These are phyloP conservation scores for Coemansia sp. DNA, from an alignment of 192 early-diverging fungal species.

Conservation along the genomic window DNA sequence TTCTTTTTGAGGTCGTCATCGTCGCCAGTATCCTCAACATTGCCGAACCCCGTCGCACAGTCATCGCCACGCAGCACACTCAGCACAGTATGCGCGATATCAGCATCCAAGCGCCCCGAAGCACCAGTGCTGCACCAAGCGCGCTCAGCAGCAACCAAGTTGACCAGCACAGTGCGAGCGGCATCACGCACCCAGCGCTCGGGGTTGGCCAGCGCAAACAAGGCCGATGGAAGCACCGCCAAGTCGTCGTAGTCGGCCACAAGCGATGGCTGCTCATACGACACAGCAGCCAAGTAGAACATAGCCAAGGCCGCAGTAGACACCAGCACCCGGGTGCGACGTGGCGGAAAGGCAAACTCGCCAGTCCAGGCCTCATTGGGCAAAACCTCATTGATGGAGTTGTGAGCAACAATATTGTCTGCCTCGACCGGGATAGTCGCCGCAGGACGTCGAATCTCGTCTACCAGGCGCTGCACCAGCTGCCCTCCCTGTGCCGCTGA, in stretches of 20 bases:
- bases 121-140: constrained; percentile 8
- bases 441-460: constrained; percentile 22
- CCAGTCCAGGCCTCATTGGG: constrained; percentile 29
- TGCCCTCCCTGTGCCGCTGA: constrained; percentile 23
- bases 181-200: constrained; percentile 45
- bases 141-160: constrained; percentile 36
- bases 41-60: constrained; percentile 41
- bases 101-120: neutral
- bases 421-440: constrained; percentile 22
- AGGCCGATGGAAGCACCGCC: constrained; percentile 23
- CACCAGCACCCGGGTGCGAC: constrained; percentile 5
- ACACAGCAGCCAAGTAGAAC: constrained; percentile 44
- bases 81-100: constrained; percentile 34
- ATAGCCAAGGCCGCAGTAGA: constrained; percentile 35
- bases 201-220: constrained; percentile 42
- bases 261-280: constrained; percentile 31
- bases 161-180: constrained; percentile 41
- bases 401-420: constrained; percentile 7
- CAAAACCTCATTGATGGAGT: constrained; percentile 8
- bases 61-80: constrained; percentile 34
- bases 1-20: neutral
- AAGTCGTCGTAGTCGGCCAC: constrained; percentile 22
- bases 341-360: constrained; percentile 20
- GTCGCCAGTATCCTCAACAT: constrained; percentile 14
- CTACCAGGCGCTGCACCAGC: constrained; percentile 24